phyloP scores from a whole-genome alignment of 495 filamentous ascomycete species.

The Melanomma pulvis-pyrius region DNA sequence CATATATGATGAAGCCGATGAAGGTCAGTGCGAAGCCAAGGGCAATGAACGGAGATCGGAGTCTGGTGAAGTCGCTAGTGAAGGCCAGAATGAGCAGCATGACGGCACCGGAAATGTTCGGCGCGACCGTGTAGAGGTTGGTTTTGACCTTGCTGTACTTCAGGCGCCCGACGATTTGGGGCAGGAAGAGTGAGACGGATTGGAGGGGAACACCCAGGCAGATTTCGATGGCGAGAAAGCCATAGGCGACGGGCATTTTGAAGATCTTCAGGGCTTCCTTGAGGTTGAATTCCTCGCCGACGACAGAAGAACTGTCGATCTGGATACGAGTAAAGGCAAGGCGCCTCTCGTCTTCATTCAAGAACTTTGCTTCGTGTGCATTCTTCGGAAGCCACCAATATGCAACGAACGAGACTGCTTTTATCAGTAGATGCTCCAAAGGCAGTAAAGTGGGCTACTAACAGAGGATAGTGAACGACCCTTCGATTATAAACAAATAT shows the following conservation, averaged over 20 bases:
- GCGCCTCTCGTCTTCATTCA: constrained; percentile 65
- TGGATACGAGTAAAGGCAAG: constrained; percentile 75
- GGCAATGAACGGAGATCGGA: constrained; percentile 73
- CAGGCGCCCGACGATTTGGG: constrained; percentile 69
- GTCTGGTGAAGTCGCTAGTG: constrained; percentile 62
- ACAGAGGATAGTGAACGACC: constrained; percentile 61
- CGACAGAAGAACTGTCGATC: constrained; percentile 69
- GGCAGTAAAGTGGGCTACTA: background rate
- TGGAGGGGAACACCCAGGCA: constrained; percentile 78
- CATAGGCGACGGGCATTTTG: constrained; percentile 63
- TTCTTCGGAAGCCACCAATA: constrained; percentile 70
- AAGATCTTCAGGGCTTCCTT: constrained; percentile 67
- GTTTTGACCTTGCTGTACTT: constrained; percentile 68
- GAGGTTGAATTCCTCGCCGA: constrained; percentile 71
- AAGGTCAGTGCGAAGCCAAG: constrained; percentile 74
- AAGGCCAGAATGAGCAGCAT: constrained; percentile 73
- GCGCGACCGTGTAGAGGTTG: constrained; percentile 77
- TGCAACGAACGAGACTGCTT: constrained; percentile 60
- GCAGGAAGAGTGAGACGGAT: constrained; percentile 70
- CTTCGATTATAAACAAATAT: constrained; percentile 80
- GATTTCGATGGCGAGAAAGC: constrained; percentile 69
- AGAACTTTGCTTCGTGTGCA: constrained; percentile 64
- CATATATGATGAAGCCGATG: constrained; percentile 75
- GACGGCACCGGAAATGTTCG: constrained; percentile 64
- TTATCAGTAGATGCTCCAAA: background rate